These are phyloP conservation scores for Umbilicaria muhlenbergii DNA, from an alignment of 495 filamentous ascomycete genomes.

Conservation along the genomic window DNA sequence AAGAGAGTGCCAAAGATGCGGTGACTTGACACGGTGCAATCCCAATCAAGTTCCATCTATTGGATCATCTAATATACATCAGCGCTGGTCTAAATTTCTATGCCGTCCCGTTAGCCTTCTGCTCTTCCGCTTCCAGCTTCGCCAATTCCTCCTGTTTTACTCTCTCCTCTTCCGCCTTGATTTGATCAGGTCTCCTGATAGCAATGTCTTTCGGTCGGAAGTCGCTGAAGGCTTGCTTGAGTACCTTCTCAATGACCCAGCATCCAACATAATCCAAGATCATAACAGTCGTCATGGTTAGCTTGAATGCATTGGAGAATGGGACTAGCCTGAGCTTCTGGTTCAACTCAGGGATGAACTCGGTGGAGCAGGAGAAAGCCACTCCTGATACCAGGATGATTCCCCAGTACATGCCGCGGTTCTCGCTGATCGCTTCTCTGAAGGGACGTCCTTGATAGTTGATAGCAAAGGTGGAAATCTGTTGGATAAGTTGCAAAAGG, in stretches of 20 bases:
- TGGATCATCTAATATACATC: background rate
- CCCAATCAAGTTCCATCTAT: constrained; percentile 2
- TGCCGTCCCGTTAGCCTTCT: constrained; percentile 17
- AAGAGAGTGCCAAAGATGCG: too few relatives aligned
- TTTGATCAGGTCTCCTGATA: constrained; percentile 67
- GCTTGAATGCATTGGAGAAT: constrained; percentile 84
- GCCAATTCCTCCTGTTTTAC: constrained; percentile 44
- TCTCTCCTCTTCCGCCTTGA: constrained; percentile 55
- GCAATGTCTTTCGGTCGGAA: constrained; percentile 92
- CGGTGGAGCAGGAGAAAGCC: constrained; percentile 90
- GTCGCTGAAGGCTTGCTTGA: constrained; percentile 83
- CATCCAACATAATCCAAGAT: constrained; percentile 76
- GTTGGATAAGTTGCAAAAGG: constrained; percentile 94
- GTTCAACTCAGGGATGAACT: constrained; percentile 92
- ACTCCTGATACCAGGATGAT: constrained; percentile 75
- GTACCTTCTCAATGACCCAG: constrained; percentile 72
- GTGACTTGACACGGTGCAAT: too few relatives aligned
- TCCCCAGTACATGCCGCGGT: constrained; percentile 96
- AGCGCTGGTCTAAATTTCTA: background rate
- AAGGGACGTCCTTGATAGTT: constrained; percentile 99
- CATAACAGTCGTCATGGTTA: constrained; percentile 74
- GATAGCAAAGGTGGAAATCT: constrained; percentile 98
- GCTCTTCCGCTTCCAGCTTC: constrained; percentile 36
- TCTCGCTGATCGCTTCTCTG: constrained; percentile 88
- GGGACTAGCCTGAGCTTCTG: constrained; percentile 82